These are phyloP conservation scores for Dentipellis fragilis DNA, from an alignment of 768 basidiomycete genomes.

Conservation along the genomic window DNA sequence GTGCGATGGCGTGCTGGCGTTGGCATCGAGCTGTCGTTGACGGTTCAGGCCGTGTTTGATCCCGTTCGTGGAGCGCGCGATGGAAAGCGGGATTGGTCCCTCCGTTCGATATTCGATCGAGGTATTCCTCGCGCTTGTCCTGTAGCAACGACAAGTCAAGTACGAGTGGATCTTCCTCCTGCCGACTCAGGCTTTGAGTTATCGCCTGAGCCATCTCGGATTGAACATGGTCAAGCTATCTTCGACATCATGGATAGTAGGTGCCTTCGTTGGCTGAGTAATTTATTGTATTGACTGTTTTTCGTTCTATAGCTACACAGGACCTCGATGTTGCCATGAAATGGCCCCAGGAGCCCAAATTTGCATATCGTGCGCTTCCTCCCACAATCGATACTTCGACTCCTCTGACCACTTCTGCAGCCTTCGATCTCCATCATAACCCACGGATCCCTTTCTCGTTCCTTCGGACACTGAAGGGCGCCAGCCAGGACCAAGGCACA, in stretches of 20 bases:
- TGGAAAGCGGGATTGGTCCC: conserved; percentile 65
- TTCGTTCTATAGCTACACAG: conserved; percentile 3
- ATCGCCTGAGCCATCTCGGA: conserved; percentile 38
- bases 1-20: conserved; percentile 43
- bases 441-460: conserved; percentile 48
- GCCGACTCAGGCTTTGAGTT: conserved; percentile 32
- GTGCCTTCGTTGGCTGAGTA: conserved; percentile 11
- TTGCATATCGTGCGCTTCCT: conserved; percentile 42
- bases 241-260: conserved; percentile 44
- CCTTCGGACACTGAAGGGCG: conserved; percentile 61
- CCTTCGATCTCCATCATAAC: conserved; percentile 24
- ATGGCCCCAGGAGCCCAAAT: conserved; percentile 40
- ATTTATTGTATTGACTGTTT: conserved; percentile 5
- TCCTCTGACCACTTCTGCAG: conserved; percentile 18
- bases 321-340: conserved; percentile 48
- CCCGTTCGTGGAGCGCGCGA: conserved; percentile 49
- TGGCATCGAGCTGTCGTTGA: conserved; percentile 57
- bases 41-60: conserved; percentile 71
- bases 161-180: conserved; percentile 39
- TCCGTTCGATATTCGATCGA: conserved; percentile 58
- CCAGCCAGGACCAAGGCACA: conserved; percentile 66
- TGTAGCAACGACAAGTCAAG: conserved; percentile 49
- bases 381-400: not conserved
- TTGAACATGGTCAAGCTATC: conserved; percentile 19
- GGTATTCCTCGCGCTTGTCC: conserved; percentile 57